Evolutionary conservation across 2,329 filamentous ascomycete species (phyloP), one percentile per base, ranked within the genome.

Genomic region (Xylaria sp.): DNA sequence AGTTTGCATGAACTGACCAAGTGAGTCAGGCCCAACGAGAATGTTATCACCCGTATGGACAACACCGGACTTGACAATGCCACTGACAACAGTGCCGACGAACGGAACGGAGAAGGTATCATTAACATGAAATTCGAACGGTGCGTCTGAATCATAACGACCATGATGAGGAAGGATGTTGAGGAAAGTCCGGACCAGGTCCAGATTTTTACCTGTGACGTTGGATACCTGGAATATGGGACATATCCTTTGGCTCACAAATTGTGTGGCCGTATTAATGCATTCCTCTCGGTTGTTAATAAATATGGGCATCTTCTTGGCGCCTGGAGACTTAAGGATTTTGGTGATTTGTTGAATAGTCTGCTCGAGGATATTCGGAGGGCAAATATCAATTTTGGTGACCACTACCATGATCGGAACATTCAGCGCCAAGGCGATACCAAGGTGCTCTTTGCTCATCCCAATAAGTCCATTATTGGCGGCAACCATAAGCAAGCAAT

Each of bases 211-310:
- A 53, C 96, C 96, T 0, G 96, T 98, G 36, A 99, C 96, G 76
- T 99, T 99, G 73, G 95, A 98, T 12, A 99, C 94, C 77, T 98
- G 94, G 82, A 99, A 99, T 71, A 99, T 91, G 13, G 96, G 96
- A 77, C 95, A 98, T 77, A 99, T 97, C 46, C 96, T 89, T 80
- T 97, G 92, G 74, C 92, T 96, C 74, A 98, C 93, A 76, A 99
- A 97, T 79, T 98, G 96, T 0, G 93, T 95, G 10, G 96, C 95
- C 0, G 96, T 99, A 78, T 96, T 94, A 76, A 99, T 91, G 75
- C 94, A 97, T 72, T 97, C 93, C 77, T 97, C 93, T 67, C 90
- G 90, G 72, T 91, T 92, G 79, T 94, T 96, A 81, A 99, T 94
- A 78, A 98, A 97, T 46, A 97, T 93, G 2, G 96, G 96, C 43